Evolutionary conservation across 2,329 filamentous ascomycete genomes (phyloP), one percentile per base, ranked within the genome.

Genomic region (Lecanosticta acicola): DNA sequence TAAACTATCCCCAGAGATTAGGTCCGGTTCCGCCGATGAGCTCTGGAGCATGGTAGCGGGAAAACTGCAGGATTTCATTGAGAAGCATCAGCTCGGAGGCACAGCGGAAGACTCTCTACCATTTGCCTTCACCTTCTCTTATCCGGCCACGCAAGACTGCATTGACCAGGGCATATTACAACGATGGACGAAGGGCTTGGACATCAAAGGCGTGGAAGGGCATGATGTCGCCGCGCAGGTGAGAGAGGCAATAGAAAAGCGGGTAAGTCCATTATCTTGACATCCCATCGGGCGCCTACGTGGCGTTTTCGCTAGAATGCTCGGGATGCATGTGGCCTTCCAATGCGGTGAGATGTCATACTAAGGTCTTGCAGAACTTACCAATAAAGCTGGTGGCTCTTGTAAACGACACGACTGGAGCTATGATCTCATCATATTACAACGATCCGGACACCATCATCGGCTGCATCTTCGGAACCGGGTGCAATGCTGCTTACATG

Each of bases 101-200:
- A 72, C 79, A 58, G 75, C 84, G 48, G 64, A 87, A 19, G 76
- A 78, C 11, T 78, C 79, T 54, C 70, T 90, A 35, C 87, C 87
- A 2, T 79, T 97, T 7, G 91, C 90, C 62, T 96, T 97, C 73
- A 97, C 91, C 29, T 97, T 97, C 71, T 96, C 89, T 0, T 97
- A 95, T 66, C 91, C 91, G 1, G 90, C 88, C 11, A 91, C 87
- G 0, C 91, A 96, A 68, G 81, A 94, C 59, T 94, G 88, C 68
- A 90, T 97, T 59, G 88, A 97, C 57, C 87, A 94, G 66, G 91
- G 91, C 53, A 78, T 94, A 33, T 77, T 97, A 45, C 91, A 96
- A 70, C 82, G 89, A 57, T 97, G 91, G 91, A 97, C 91, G 56
- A 96, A 97, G 75, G 91, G 91, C 1, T 96, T 96, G 61, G 90